phyloP scores from a whole-genome alignment of 192 early-diverging fungal species.

The Umbelopsis sp. region DNA sequence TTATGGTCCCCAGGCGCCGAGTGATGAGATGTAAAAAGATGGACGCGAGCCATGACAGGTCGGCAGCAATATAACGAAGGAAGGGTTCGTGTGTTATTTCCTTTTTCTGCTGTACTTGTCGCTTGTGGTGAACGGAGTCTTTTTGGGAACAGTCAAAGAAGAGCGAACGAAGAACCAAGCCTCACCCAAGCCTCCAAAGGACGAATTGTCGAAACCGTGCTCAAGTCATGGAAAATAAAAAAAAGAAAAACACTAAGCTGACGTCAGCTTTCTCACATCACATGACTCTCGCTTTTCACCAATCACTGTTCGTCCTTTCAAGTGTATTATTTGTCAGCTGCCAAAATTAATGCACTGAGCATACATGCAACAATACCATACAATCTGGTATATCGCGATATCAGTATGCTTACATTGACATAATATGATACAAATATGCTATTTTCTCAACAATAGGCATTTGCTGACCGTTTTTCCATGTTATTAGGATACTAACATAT shows the following conservation, averaged over 20 bases:
- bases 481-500: too few species aligned
- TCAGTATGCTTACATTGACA: too few species aligned
- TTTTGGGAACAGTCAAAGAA: constrained; percentile 5
- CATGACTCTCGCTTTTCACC: not conserved
- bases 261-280: not conserved
- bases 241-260: not conserved
- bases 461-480: too few species aligned
- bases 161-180: constrained; percentile 18
- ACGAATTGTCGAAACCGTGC: not conserved
- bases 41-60: constrained; percentile 28
- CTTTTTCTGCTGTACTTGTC: not conserved
- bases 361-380: too few species aligned
- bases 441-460: too few species aligned
- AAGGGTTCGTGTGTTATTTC: not conserved
- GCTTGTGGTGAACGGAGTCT: constrained; percentile 14
- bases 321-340: too few species aligned
- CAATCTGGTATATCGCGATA: too few species aligned
- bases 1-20: constrained; percentile 12
- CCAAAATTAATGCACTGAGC: too few species aligned
- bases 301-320: not conserved
- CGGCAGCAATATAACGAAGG: not conserved
- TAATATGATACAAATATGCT: too few species aligned
- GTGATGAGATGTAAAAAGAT: constrained; percentile 25
- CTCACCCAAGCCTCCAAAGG: constrained; percentile 23
- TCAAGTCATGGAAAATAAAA: constrained; percentile 7